Conservation (phyloP, 345 rosid species). For the Noccaea bulbosa region DNA sequence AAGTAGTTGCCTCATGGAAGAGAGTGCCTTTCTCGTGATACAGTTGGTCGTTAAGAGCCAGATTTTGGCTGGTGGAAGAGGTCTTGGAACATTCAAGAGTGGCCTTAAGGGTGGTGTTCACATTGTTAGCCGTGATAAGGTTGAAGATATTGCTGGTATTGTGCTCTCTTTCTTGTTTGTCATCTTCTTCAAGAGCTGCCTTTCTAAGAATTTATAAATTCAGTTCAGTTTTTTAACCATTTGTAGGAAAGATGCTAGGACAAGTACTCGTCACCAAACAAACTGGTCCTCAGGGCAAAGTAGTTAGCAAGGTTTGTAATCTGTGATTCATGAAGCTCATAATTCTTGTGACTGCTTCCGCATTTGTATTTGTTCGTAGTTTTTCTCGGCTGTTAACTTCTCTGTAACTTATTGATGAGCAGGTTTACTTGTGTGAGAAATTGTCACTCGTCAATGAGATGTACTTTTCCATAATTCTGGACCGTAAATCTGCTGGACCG, state of each 20-base stretch:
- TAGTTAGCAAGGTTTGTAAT: conserved; percentile 90
- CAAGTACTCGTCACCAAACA: conserved; percentile 97
- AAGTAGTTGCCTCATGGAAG: neutral
- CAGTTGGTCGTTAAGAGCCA: conserved; percentile 98
- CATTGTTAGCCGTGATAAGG: conserved; percentile 76
- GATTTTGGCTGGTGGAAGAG: conserved; percentile 99
- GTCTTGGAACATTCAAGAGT: conserved; percentile 85
- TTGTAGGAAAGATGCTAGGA: conserved; percentile 94
- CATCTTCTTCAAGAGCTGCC: neutral
- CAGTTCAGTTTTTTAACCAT: conserved; percentile 4
- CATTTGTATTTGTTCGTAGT: neutral
- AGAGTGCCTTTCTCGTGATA: conserved; percentile 28
- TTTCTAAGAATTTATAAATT: neutral
- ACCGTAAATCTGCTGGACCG: conserved; percentile 95
- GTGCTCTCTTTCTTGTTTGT: neutral
- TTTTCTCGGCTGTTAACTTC: neutral
- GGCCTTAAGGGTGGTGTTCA: conserved; percentile 98
- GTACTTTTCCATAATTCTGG: conserved; percentile 97
- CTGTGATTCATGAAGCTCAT: neutral
- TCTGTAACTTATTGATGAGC: conserved; percentile 29
- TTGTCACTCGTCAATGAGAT: conserved; percentile 94
- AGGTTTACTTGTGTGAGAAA: conserved; percentile 97
- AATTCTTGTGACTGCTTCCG: neutral
- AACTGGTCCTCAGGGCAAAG: conserved; percentile 96
- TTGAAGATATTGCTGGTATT: conserved; percentile 81